Evolutionary conservation across 1,139 yeast genomes (phyloP).

Genomic region (Candida pseudoviswanathii): DNA sequence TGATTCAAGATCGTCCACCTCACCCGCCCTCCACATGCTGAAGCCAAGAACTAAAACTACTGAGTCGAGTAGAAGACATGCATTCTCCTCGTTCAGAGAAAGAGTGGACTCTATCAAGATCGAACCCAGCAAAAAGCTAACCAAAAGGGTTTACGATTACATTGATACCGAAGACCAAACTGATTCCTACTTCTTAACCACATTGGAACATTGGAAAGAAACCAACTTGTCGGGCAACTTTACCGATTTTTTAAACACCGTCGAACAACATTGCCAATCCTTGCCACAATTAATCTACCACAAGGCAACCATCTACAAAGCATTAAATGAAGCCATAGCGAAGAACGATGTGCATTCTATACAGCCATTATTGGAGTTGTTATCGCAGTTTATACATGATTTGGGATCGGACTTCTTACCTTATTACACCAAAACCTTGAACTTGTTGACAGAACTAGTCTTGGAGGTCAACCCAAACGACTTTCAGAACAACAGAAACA

Average conservation of each 20-base stretch:
- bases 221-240: constrained; percentile 78
- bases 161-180: constrained; percentile 42
- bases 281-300: constrained; percentile 82
- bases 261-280: constrained; percentile 61
- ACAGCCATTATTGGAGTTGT: constrained; percentile 79
- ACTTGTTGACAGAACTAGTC: constrained; percentile 54
- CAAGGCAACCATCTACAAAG: constrained; percentile 59
- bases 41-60: constrained; percentile 42
- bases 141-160: constrained; percentile 66
- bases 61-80: constrained; percentile 58
- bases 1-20: neutral
- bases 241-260: constrained; percentile 59
- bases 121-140: constrained; percentile 72
- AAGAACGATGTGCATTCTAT: constrained; percentile 68
- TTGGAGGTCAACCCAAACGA: constrained; percentile 48
- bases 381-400: constrained; percentile 89
- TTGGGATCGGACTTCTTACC: constrained; percentile 88
- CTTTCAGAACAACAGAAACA: constrained; percentile 40
- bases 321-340: constrained; percentile 51
- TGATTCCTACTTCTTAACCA: constrained; percentile 75
- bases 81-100: constrained; percentile 77
- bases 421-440: constrained; percentile 58
- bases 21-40: constrained; percentile 4
- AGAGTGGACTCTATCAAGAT: constrained; percentile 82
- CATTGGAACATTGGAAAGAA: constrained; percentile 87